Percentiles rank a stretch among this genome's conserved stretches.
Conservation (phyloP, 345 rosid species). For the Psidium guajava region DNA sequence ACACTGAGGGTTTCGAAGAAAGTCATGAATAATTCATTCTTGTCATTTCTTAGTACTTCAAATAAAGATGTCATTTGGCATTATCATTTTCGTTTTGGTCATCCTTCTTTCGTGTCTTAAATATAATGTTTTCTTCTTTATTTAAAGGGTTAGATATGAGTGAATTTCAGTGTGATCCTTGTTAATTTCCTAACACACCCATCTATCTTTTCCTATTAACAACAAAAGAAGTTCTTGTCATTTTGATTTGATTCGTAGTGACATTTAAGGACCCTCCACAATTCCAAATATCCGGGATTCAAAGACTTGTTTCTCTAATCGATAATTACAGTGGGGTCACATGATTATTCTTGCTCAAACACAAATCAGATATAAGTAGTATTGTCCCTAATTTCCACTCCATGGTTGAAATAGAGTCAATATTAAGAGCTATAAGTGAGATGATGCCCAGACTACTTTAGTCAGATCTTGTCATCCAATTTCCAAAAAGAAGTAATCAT, state of each 20-base stretch:
- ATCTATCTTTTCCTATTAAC: not conserved
- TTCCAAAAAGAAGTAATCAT: not conserved
- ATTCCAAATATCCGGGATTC: not conserved
- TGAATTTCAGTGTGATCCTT: too few relatives aligned
- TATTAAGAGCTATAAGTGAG: not conserved
- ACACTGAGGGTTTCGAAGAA: too few relatives aligned
- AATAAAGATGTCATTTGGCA: not conserved
- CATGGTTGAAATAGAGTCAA: not conserved
- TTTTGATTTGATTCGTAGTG: not conserved
- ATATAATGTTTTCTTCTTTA: not conserved
- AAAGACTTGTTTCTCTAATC: not conserved
- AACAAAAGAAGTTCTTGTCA: not conserved
- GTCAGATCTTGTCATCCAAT: not conserved
- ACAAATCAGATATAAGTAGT: not conserved
- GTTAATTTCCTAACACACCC: not conserved
- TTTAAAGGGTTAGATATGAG: not conserved
- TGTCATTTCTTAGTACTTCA: not conserved
- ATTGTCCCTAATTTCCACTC: not conserved
- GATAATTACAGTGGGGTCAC: not conserved
- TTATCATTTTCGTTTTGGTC: too few relatives aligned
- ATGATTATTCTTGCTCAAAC: not conserved
- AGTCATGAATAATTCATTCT: not conserved
- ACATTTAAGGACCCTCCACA: not conserved
- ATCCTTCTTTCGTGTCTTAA: not conserved
- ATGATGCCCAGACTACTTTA: not conserved